Conservation (phyloP, 2,329 filamentous ascomycete genomes). For the Drechslerella coelobrocha region DNA sequence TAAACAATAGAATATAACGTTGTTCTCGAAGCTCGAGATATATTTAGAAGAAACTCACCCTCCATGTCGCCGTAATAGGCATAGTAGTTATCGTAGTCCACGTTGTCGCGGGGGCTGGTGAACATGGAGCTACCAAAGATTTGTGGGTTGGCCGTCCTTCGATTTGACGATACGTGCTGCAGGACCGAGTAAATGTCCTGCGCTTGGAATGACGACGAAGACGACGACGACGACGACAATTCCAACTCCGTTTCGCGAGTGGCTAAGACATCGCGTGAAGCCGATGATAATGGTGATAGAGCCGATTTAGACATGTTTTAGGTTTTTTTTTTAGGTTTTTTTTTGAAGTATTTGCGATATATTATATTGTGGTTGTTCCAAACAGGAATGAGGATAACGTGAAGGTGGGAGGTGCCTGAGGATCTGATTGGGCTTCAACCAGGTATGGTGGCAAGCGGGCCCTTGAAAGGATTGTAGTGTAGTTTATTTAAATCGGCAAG, state of each 20-base stretch:
- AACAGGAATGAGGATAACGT: not conserved
- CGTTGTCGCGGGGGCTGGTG: constrained; percentile 14
- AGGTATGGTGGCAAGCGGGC: too few relatives aligned
- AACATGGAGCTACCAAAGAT: constrained; percentile 45
- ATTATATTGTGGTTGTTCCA: not conserved
- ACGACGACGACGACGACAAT: not conserved
- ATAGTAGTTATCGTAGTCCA: not conserved
- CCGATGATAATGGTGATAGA: not conserved
- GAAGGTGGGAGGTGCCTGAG: not conserved
- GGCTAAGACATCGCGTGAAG: not conserved
- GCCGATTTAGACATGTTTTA: not conserved
- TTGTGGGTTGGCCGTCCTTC: constrained; percentile 31
- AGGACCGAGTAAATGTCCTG: constrained; percentile 39
- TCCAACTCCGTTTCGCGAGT: not conserved
- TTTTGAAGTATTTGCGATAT: not conserved
- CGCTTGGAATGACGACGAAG: constrained; percentile 19
- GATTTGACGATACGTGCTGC: constrained; percentile 25
- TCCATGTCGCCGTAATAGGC: not conserved
- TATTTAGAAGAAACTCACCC: not conserved
- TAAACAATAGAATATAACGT: not conserved
- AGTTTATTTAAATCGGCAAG: too few relatives aligned
- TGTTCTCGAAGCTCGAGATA: not conserved
- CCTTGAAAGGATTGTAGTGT: too few relatives aligned
- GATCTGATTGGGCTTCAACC: not conserved
- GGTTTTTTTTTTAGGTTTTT: not conserved